These are phyloP conservation scores for Jatropha curcas DNA, from an alignment of 345 rosid species.

Conservation along the genomic window DNA sequence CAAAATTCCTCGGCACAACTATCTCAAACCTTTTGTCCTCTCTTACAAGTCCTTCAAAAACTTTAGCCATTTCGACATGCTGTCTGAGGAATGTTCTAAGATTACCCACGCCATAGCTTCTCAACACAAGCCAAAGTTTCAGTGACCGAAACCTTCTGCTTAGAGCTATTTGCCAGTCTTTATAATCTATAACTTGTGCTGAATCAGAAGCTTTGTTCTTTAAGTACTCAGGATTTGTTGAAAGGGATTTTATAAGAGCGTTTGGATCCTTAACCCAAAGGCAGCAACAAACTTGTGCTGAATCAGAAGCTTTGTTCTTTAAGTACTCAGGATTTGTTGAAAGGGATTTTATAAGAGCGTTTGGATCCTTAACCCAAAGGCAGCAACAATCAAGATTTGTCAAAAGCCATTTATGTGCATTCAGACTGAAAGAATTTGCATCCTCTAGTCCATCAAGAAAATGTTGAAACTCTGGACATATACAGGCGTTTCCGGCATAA, in stretches of 20 bases:
- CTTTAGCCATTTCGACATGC: conserved; percentile 46
- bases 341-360: conserved; percentile 39
- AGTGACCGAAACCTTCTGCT: conserved; percentile 49
- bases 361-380: conserved; percentile 55
- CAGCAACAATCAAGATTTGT: conserved; percentile 56
- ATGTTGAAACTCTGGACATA: conserved; percentile 54
- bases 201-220: conserved; percentile 36
- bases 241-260: conserved; percentile 40
- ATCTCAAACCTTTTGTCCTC: conserved; percentile 39
- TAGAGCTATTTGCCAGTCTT: conserved; percentile 60
- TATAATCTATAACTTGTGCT: conserved; percentile 43
- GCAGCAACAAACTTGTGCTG: conserved; percentile 53
- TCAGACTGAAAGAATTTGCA: conserved; percentile 49
- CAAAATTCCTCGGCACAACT: conserved; percentile 39
- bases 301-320: conserved; percentile 34
- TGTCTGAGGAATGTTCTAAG: conserved; percentile 38
- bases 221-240: conserved; percentile 45
- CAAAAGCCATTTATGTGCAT: conserved; percentile 58
- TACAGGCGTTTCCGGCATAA: conserved; percentile 44
- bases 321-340: conserved; percentile 46
- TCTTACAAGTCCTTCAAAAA: conserved; percentile 38
- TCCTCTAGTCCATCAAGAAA: conserved; percentile 44
- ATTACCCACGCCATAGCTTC: conserved; percentile 46
- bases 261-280: conserved; percentile 55
- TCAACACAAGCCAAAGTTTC: conserved; percentile 54